phyloP scores from a whole-genome alignment of 306 rosid species.

The Dryas drummondii region DNA sequence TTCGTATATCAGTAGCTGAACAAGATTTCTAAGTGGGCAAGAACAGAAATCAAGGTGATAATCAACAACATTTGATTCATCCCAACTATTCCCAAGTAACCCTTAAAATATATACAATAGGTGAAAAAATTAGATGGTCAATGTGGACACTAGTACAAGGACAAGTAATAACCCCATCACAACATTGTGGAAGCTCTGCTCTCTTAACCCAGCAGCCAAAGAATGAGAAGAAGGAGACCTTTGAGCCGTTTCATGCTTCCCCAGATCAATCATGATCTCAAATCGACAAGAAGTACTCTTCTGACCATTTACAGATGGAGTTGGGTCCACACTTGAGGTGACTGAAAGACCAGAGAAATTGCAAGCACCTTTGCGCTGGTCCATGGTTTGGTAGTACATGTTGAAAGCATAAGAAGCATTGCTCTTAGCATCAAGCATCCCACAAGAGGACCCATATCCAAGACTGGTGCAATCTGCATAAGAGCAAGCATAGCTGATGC shows the following conservation, averaged over 20 bases:
- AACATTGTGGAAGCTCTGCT: conserved; percentile 25
- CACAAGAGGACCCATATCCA: conserved; percentile 72
- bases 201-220: conserved; percentile 27
- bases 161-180: conserved; percentile 23
- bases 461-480: conserved; percentile 84
- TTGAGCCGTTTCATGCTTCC: conserved; percentile 39
- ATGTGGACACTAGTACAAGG: conserved; percentile 28
- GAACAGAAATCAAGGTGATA: no score
- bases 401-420: conserved; percentile 94
- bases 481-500: conserved; percentile 65
- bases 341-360: conserved; percentile 47
- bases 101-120: background rate
- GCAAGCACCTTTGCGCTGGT: conserved; percentile 68
- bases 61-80: no score
- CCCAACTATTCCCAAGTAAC: no score
- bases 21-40: no score
- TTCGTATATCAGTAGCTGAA: no score
- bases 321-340: conserved; percentile 54
- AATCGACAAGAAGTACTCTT: conserved; percentile 44
- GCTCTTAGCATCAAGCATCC: conserved; percentile 45
- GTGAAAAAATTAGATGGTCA: conserved; percentile 1
- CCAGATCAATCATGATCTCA: conserved; percentile 75
- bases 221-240: conserved; percentile 16
- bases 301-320: conserved; percentile 40
- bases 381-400: conserved; percentile 65